Conservation (phyloP, 2,329 filamentous ascomycete genomes). For the Verticillium zaregamsianum region DNA sequence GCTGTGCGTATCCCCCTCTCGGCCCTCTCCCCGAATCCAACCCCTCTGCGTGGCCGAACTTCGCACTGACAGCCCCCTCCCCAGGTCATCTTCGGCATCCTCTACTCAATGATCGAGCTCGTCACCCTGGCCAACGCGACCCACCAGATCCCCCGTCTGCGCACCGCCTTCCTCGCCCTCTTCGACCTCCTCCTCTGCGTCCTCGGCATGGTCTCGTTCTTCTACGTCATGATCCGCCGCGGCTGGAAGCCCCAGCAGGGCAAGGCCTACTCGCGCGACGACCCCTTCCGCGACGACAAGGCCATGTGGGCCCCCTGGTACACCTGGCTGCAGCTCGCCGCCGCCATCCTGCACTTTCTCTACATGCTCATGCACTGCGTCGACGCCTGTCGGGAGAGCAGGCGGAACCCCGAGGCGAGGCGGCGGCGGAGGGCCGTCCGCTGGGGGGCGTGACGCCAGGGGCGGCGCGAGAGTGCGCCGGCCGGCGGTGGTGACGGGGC, state of each 20-base stretch:
- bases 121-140: conserved; percentile 15
- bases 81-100: conserved; percentile 29
- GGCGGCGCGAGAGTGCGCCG: neutral
- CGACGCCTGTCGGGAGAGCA: conserved; percentile 8
- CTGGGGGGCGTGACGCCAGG: neutral
- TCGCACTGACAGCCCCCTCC: neutral
- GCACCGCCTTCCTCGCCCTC: conserved; percentile 11
- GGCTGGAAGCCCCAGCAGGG: conserved; percentile 8
- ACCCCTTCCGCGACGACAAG: conserved; percentile 13
- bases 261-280: conserved; percentile 6
- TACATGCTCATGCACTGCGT: conserved; percentile 16
- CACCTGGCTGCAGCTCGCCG: conserved; percentile 16
- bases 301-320: conserved; percentile 15
- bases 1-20: conserved; percentile 2
- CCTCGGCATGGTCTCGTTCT: conserved; percentile 15
- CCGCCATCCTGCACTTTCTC: conserved; percentile 13
- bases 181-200: conserved; percentile 13
- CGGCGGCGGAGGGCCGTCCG: neutral
- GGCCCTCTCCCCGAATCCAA: neutral
- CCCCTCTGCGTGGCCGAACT: neutral
- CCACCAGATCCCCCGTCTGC: conserved; percentile 13
- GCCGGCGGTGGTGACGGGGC: neutral
- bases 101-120: conserved; percentile 36
- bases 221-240: conserved; percentile 15
- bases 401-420: neutral